A percentile compares a stretch with the other conserved stretches of the same genome.
These are phyloP conservation scores for Xylaria sp. DNA, from an alignment of 2,329 filamentous ascomycete species.

Conservation along the genomic window DNA sequence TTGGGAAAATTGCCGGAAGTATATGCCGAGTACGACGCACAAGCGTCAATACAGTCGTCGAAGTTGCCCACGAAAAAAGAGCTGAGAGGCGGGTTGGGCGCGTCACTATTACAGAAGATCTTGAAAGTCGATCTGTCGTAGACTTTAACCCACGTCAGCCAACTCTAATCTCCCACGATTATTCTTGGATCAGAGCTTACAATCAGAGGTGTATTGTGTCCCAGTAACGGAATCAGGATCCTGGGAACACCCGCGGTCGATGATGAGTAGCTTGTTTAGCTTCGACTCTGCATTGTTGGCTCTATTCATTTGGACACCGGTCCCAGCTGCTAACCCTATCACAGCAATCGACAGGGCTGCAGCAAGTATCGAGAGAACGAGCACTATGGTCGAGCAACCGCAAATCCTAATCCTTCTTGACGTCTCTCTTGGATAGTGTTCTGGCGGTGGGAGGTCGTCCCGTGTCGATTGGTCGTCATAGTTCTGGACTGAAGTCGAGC, in stretches of 20 bases:
- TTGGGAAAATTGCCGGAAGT: constrained; percentile 37
- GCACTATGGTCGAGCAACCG: constrained; percentile 48
- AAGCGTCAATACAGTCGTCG: constrained; percentile 54
- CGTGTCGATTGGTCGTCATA: constrained; percentile 31
- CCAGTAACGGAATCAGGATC: constrained; percentile 44
- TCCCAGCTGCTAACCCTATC: constrained; percentile 52
- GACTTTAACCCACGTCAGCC: constrained; percentile 40
- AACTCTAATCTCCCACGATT: neutral
- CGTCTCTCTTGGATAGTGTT: constrained; percentile 17
- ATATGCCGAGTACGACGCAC: constrained; percentile 48
- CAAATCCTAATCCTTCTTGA: constrained; percentile 40
- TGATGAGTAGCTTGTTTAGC: constrained; percentile 37
- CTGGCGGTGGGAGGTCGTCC: constrained; percentile 20
- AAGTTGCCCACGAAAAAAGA: constrained; percentile 52
- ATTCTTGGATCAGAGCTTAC: constrained; percentile 42
- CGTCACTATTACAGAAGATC: constrained; percentile 52
- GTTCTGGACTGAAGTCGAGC: constrained; percentile 23
- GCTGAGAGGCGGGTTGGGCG: constrained; percentile 45
- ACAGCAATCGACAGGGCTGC: constrained; percentile 48
- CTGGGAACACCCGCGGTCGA: constrained; percentile 50
- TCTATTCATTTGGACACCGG: constrained; percentile 48
- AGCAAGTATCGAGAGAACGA: constrained; percentile 49
- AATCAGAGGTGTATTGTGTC: constrained; percentile 47
- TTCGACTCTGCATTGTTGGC: constrained; percentile 46
- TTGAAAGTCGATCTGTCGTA: constrained; percentile 46